Evolutionary conservation across 208 protist genomes (phyloP).

Genomic region (Trypanosoma congolense): DNA sequence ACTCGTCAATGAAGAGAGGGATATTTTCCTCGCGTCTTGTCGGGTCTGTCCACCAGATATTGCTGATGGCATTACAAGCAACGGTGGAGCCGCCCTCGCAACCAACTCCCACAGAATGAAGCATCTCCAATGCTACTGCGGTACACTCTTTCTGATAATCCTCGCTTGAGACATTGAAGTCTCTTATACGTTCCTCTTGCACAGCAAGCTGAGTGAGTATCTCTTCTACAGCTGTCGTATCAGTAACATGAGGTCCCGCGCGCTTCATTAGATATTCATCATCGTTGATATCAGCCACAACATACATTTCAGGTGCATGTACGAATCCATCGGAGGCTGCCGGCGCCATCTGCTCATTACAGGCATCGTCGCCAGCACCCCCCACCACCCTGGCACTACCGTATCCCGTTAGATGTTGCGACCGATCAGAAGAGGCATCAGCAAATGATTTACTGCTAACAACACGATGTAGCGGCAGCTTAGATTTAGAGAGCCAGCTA

Average conservation of each 20-base stretch:
- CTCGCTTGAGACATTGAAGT: slow-evolving; percentile 13
- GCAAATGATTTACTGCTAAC: background rate
- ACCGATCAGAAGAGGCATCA: background rate
- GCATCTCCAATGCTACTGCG: slow-evolving; percentile 8
- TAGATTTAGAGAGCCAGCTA: background rate
- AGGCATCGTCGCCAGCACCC: background rate
- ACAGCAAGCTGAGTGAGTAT: slow-evolving; percentile 12
- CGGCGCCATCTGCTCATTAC: background rate
- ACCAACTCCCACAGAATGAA: background rate
- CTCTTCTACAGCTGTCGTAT: slow-evolving; percentile 13
- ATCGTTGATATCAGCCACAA: slow-evolving; percentile 76
- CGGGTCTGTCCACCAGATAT: slow-evolving; percentile 30
- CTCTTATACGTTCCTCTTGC: slow-evolving; percentile 13
- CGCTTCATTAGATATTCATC: slow-evolving; percentile 58
- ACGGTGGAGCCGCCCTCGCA: background rate
- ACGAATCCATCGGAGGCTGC: slow-evolving; percentile 22
- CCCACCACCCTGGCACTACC: background rate
- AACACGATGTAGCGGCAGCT: background rate
- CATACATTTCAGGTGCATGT: slow-evolving; percentile 43
- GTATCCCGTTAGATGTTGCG: background rate
- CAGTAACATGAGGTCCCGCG: slow-evolving; percentile 26
- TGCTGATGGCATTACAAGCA: background rate
- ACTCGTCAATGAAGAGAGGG: background rate
- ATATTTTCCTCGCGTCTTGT: slow-evolving; percentile 15
- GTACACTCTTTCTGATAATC: slow-evolving; percentile 20